Conservation (phyloP, 2,329 filamentous ascomycete species). For the Phialophora chinensis region DNA sequence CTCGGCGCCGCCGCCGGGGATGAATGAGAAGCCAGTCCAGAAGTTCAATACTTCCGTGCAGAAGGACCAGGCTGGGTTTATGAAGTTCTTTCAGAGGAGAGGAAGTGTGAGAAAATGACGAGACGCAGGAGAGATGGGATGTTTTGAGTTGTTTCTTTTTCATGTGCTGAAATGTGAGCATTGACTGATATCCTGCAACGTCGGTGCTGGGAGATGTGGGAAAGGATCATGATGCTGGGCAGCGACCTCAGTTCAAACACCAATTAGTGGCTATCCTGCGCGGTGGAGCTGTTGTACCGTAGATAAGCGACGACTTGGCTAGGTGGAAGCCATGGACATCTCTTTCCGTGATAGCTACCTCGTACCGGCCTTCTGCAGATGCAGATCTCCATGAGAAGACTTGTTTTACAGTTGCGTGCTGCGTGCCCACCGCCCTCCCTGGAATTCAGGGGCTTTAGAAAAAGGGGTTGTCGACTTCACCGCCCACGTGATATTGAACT, state of each 20-base stretch:
- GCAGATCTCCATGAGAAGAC: not conserved
- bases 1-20: constrained; percentile 64
- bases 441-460: constrained; percentile 4
- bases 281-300: not conserved
- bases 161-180: constrained; percentile 14
- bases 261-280: not conserved
- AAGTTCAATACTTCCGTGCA: constrained; percentile 29
- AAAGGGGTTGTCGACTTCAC: constrained; percentile 25
- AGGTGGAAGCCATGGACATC: not conserved
- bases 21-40: constrained; percentile 27
- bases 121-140: constrained; percentile 1
- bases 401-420: not conserved
- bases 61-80: constrained; percentile 43
- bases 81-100: constrained; percentile 46
- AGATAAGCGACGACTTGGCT: not conserved
- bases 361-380: not conserved
- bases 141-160: constrained; percentile 1
- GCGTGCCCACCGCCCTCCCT: not conserved
- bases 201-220: not conserved
- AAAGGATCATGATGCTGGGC: not conserved
- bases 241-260: not conserved
- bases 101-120: constrained; percentile 30
- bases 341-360: not conserved
- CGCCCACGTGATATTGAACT: constrained; percentile 30
- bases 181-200: constrained; percentile 3